These are phyloP conservation scores for Gnaphalium uliginosum DNA, from an alignment of 129 eudicot genomes.

Conservation along the genomic window DNA sequence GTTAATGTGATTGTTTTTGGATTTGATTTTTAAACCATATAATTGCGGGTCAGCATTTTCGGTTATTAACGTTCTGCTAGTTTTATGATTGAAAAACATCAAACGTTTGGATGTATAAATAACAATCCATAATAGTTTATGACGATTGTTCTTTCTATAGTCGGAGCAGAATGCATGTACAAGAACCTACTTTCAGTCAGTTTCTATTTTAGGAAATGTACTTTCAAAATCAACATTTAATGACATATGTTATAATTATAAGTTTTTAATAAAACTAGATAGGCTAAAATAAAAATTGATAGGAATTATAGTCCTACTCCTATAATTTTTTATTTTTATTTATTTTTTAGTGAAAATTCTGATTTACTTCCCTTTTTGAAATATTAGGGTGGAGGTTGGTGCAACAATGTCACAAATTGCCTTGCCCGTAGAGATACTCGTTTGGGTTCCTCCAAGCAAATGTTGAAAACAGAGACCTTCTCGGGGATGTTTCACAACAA, in stretches of 20 bases:
- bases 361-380: not conserved
- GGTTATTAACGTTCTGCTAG: not conserved
- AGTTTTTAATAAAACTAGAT: too few species aligned
- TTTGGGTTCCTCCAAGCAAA: slow-evolving; percentile 79
- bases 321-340: not conserved
- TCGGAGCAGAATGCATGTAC: not conserved
- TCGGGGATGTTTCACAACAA: slow-evolving; percentile 82
- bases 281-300: too few species aligned
- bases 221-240: not conserved
- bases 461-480: slow-evolving; percentile 60
- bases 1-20: not conserved
- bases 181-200: not conserved
- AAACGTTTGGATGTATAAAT: slow-evolving; percentile 15
- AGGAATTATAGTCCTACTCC: not conserved
- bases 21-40: not conserved
- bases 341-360: not conserved
- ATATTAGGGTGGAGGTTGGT: slow-evolving; percentile 96
- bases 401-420: slow-evolving; percentile 79
- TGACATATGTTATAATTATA: too few species aligned
- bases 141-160: not conserved
- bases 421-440: slow-evolving; percentile 57
- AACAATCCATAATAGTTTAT: not conserved
- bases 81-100: not conserved
- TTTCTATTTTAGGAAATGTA: not conserved
- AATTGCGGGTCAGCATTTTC: not conserved